Percentiles rank a stretch among this genome's conserved stretches.
Conservation (phyloP, 305 asterid genomes). For the Nicotiana rustica region DNA sequence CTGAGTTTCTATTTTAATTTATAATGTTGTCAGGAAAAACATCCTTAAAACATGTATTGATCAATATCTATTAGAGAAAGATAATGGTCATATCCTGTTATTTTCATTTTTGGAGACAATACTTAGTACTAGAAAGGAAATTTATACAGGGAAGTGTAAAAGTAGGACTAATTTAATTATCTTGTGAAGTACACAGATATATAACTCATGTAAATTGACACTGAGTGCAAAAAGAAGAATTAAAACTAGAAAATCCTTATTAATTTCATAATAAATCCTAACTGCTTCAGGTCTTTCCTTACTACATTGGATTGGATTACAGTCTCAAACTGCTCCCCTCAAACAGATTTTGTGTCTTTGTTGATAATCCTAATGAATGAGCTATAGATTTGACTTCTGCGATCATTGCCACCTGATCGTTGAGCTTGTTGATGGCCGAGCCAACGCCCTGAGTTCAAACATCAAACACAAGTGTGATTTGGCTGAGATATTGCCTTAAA, state of each 20-base stretch:
- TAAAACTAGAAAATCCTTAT: not conserved
- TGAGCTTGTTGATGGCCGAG: slow-evolving; percentile 89
- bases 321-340: slow-evolving; percentile 49
- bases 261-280: slow-evolving; percentile 13
- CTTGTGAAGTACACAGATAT: too few relatives aligned
- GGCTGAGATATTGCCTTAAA: not conserved
- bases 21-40: too few relatives aligned
- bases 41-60: too few relatives aligned
- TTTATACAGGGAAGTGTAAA: too few relatives aligned
- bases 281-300: not conserved
- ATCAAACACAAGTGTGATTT: not conserved
- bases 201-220: slow-evolving; percentile 10
- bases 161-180: too few relatives aligned
- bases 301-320: slow-evolving; percentile 36
- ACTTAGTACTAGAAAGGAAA: too few relatives aligned
- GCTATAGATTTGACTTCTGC: slow-evolving; percentile 82
- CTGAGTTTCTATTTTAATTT: too few relatives aligned
- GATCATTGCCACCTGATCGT: slow-evolving; percentile 86
- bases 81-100: too few relatives aligned
- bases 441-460: slow-evolving; percentile 73
- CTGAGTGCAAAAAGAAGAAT: not conserved
- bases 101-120: too few relatives aligned
- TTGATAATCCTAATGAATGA: slow-evolving; percentile 56
- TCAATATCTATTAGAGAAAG: too few relatives aligned
- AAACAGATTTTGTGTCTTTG: slow-evolving; percentile 38